Conservation (phyloP, 805 yeast species). For the Debaryomyces hansenii region DNA sequence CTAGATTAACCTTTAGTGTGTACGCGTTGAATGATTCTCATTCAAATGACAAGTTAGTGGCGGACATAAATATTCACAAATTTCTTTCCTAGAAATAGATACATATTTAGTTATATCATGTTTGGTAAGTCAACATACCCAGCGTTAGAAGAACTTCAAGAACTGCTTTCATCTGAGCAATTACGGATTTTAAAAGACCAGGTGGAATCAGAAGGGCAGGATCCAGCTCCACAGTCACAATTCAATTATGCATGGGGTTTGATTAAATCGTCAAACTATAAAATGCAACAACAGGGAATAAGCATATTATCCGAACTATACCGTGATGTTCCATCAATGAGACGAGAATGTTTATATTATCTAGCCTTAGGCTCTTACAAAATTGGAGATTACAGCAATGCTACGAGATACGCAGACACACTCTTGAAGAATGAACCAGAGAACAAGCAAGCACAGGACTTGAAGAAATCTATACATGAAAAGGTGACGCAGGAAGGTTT, state of each 20-base stretch:
- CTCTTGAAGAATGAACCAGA: constrained; percentile 79
- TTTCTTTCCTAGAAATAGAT: too few relatives aligned
- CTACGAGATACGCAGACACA: constrained; percentile 81
- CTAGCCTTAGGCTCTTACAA: constrained; percentile 85
- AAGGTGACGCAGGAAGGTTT: constrained; percentile 85
- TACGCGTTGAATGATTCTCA: neutral
- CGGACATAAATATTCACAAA: too few relatives aligned
- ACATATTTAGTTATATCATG: neutral
- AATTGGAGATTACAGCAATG: constrained; percentile 81
- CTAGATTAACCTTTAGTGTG: neutral
- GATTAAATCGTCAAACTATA: constrained; percentile 63
- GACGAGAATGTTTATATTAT: constrained; percentile 89
- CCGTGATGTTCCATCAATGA: constrained; percentile 74
- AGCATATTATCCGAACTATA: constrained; percentile 68
- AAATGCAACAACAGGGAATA: constrained; percentile 78
- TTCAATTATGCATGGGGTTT: constrained; percentile 98
- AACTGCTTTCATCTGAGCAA: constrained; percentile 71
- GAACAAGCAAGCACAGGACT: constrained; percentile 70
- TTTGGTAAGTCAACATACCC: constrained; percentile 25
- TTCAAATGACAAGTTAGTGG: too few relatives aligned
- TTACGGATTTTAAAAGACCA: constrained; percentile 74
- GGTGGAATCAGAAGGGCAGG: constrained; percentile 76
- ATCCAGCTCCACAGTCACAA: constrained; percentile 76
- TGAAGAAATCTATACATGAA: constrained; percentile 78
- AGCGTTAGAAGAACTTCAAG: constrained; percentile 42